Evolutionary conservation across 176 grass and related monocot species (phyloP).

Genomic region (Typha latifolia): DNA sequence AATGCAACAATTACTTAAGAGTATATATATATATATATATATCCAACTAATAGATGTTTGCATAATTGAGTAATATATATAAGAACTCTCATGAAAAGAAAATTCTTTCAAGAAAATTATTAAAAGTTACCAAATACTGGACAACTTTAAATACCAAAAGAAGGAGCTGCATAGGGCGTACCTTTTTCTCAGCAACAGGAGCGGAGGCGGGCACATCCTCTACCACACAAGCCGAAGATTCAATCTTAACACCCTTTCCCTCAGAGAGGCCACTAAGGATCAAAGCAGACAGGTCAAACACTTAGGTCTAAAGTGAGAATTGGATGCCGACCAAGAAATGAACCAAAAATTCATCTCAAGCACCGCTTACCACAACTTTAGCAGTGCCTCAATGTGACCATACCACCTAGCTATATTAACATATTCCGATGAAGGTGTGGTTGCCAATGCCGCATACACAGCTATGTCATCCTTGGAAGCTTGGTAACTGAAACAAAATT

Average conservation of each 20-base stretch:
- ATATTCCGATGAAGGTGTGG: constrained; percentile 47
- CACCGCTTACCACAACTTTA: constrained; percentile 54
- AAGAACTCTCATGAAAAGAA: not conserved
- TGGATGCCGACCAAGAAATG: not conserved
- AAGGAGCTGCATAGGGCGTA: not conserved
- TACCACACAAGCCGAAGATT: constrained; percentile 36
- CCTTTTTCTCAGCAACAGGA: constrained; percentile 46
- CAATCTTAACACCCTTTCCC: constrained; percentile 72
- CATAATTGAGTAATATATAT: too few relatives aligned
- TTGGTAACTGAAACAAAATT: constrained; percentile 53
- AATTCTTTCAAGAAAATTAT: not conserved
- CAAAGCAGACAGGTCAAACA: not conserved
- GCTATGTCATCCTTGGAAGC: constrained; percentile 95
- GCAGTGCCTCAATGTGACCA: constrained; percentile 81
- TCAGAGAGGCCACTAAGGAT: constrained; percentile 39
- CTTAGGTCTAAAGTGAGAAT: constrained; percentile 2
- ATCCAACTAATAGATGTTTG: too few relatives aligned
- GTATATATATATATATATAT: too few relatives aligned
- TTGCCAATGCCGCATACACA: constrained; percentile 44
- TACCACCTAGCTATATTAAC: constrained; percentile 78
- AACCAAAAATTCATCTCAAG: not conserved
- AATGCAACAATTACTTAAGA: too few relatives aligned
- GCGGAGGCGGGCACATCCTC: constrained; percentile 35
- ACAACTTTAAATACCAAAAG: not conserved
- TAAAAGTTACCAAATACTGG: not conserved